phyloP scores from a whole-genome alignment of 1,284 basidiomycete species.

The Boletus semigastroideus region DNA sequence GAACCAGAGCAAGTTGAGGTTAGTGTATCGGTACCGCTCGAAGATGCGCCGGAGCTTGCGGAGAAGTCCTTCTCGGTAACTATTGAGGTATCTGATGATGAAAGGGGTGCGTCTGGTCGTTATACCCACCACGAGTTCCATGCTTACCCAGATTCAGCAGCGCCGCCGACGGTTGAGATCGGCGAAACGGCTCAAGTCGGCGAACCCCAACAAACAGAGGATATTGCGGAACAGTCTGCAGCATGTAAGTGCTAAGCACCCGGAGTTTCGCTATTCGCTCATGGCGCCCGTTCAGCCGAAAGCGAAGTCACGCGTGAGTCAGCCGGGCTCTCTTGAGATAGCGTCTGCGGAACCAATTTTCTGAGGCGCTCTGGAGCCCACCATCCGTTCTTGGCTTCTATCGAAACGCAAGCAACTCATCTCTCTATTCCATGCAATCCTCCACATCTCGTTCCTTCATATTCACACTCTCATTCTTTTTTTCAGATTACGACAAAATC shows the following conservation, averaged over 20 bases:
- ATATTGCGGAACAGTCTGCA: neutral
- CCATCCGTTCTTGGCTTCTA: neutral
- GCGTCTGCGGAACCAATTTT: neutral
- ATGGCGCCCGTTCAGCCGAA: conserved; percentile 4
- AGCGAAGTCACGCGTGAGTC: neutral
- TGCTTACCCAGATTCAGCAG: neutral
- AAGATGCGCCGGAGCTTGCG: neutral
- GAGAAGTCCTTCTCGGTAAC: neutral
- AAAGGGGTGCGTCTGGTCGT: conserved; percentile 2
- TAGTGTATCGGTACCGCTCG: neutral
- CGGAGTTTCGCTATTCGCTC: neutral
- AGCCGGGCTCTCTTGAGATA: neutral
- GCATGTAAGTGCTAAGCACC: conserved; percentile 11
- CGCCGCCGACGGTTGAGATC: neutral
- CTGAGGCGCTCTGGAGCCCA: neutral
- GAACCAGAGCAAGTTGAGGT: neutral
- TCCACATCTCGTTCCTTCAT: neutral
- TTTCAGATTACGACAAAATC: neutral
- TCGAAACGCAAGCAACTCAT: neutral
- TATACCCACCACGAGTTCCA: neutral
- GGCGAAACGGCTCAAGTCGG: neutral
- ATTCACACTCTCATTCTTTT: neutral
- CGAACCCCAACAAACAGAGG: neutral
- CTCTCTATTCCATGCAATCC: conserved; percentile 1
- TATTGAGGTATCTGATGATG: neutral